Base-by-base conservation (phyloP, 2,329 filamentous ascomycete genomes). In the Fusarium subglutinans region DNA sequence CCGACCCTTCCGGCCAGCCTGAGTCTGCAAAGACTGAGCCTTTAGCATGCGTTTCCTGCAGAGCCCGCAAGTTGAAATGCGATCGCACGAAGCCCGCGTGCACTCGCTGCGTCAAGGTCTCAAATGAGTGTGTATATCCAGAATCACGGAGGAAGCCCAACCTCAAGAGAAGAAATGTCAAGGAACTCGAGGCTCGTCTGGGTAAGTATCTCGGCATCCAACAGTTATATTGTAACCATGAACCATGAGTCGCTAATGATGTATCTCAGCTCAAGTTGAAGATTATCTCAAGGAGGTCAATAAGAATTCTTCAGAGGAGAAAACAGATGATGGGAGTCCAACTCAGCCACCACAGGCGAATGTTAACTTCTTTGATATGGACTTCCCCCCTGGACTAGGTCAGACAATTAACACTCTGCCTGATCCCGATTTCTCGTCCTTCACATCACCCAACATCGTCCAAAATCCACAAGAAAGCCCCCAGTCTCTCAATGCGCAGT, bases 71-170 rank as follows among this genome's bases (percentile, higher is more conserved):
- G 83, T 85, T 98, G 76, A 93, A 93, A 82, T 98, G 95, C 84
- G 95, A 98, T 83, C 93, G 95, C 37, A 86, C 86, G 53, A 93
- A 91, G 79, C 95, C 95, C 22, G 89, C 90, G 33, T 98, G 96
- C 79, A 90, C 90, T 47, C 95, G 95, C 26, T 98, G 96, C 82
- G 86, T 89, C 61, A 90, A 93, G 74, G 84, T 95, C 53, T 89
- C 90, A 59, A 91, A 92, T 80, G 91, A 94, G 60, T 98, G 96
- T 83, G 88, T 93, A 63, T 98, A 97, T 82, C 95, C 97, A 70
- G 94, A 97, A 83, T 93, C 95, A 63, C 89, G 95, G 79, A 92
- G 94, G 83, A 98, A 97, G 85, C 94, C 94, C 63, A 93, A 94
- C 9, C 92, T 94, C 26, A 98, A 97, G 85, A 88, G 95, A 78